Conservation (phyloP, 176 grass and related monocot species). For the Olyra latifolia region DNA sequence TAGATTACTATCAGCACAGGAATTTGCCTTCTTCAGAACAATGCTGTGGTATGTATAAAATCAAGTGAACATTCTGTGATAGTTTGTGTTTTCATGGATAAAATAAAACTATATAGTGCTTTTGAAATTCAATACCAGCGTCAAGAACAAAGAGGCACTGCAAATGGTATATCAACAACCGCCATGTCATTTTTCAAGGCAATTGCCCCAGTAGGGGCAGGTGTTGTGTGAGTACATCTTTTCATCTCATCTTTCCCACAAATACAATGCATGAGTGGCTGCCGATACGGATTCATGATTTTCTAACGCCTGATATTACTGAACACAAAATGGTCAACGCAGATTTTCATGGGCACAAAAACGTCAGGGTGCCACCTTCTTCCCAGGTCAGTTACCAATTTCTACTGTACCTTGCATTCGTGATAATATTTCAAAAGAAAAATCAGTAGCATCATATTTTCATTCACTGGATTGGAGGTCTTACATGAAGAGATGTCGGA, state of each 20-base stretch:
- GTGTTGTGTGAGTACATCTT: conserved; percentile 59
- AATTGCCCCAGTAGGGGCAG: conserved; percentile 60
- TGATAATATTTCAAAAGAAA: not conserved
- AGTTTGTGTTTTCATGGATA: not conserved
- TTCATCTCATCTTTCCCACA: not conserved
- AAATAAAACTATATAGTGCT: not conserved
- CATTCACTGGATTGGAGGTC: not conserved
- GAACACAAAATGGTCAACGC: not conserved
- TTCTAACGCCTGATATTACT: not conserved
- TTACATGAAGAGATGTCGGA: not conserved
- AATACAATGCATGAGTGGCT: not conserved
- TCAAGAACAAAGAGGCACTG: conserved; percentile 76
- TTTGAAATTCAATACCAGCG: conserved; percentile 36
- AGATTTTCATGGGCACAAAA: conserved; percentile 82
- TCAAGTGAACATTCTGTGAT: not conserved
- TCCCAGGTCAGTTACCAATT: conserved; percentile 40
- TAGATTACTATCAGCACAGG: conserved; percentile 20
- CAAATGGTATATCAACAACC: conserved; percentile 64
- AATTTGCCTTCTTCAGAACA: conserved; percentile 67
- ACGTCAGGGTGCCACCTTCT: conserved; percentile 48
- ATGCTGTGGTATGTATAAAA: conserved; percentile 68
- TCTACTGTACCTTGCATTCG: not conserved
- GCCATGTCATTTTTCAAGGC: conserved; percentile 77
- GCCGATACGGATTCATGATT: not conserved
- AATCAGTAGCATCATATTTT: not conserved